phyloP scores from a whole-genome alignment of 2,329 filamentous ascomycete species.

The Cordyceps militaris region DNA sequence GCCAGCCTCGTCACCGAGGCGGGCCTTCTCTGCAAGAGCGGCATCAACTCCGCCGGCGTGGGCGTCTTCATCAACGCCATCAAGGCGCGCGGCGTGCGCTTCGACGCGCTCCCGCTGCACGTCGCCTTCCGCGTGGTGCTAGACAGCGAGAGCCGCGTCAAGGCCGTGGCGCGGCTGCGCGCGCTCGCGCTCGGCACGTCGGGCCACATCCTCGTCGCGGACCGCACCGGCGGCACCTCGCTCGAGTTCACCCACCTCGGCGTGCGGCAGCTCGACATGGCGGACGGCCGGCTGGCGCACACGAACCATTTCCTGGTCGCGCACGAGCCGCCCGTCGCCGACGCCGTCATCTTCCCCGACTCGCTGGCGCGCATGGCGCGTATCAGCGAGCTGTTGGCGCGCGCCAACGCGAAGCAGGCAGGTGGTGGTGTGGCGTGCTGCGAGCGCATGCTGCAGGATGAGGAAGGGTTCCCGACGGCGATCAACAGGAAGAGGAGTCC shows the following conservation, averaged over 20 bases:
- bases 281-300: neutral
- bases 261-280: neutral
- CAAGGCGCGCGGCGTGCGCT: neutral
- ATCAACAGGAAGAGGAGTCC: slow-evolving; percentile 4
- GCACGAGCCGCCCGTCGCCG: neutral
- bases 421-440: neutral
- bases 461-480: neutral
- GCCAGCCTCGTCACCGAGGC: neutral
- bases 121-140: neutral
- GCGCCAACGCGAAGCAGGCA: no score
- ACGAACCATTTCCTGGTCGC: neutral
- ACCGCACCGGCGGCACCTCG: neutral
- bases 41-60: neutral
- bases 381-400: no score
- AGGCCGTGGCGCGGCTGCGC: neutral
- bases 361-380: no score
- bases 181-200: neutral
- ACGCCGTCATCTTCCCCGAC: no score
- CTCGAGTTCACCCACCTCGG: neutral
- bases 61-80: neutral
- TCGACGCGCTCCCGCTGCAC: neutral
- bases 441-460: slow-evolving; percentile 4
- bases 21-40: neutral
- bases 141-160: neutral
- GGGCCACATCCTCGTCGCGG: neutral